Conservation (phyloP, 2,329 filamentous ascomycete species). For the Chaetothyriales sp. region DNA sequence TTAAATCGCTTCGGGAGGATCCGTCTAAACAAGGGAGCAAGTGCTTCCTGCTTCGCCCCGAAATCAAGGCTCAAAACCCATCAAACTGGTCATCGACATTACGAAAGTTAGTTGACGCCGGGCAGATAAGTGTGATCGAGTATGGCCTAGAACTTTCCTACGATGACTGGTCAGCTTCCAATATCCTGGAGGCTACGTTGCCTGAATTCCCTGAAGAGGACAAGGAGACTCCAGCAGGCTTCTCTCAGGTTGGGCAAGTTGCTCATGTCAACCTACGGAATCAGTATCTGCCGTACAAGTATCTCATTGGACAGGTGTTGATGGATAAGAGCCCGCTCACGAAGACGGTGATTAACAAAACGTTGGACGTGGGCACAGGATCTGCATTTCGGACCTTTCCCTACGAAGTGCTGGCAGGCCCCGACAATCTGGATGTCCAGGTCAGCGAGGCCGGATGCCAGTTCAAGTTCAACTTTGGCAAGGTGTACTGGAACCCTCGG, state of each 20-base stretch:
- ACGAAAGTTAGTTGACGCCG: constrained; percentile 49
- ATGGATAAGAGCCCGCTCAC: constrained; percentile 76
- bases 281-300: constrained; percentile 69
- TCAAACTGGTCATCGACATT: constrained; percentile 64
- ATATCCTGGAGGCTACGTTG: constrained; percentile 68
- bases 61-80: constrained; percentile 32
- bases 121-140: constrained; percentile 56
- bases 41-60: constrained; percentile 26
- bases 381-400: constrained; percentile 82
- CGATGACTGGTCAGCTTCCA: constrained; percentile 70
- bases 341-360: constrained; percentile 89
- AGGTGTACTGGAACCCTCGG: constrained; percentile 96
- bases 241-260: constrained; percentile 78
- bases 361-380: constrained; percentile 69
- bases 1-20: constrained; percentile 44
- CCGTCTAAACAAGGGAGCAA: constrained; percentile 26
- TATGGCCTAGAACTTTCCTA: constrained; percentile 68
- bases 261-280: constrained; percentile 84
- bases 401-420: constrained; percentile 77
- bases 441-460: constrained; percentile 66
- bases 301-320: constrained; percentile 69
- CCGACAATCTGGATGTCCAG: constrained; percentile 68
- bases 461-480: constrained; percentile 89
- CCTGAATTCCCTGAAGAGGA: constrained; percentile 53
- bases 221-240: constrained; percentile 69